phyloP scores from a whole-genome alignment of 1,284 basidiomycete genomes.

The Rhodotorula sp. region DNA sequence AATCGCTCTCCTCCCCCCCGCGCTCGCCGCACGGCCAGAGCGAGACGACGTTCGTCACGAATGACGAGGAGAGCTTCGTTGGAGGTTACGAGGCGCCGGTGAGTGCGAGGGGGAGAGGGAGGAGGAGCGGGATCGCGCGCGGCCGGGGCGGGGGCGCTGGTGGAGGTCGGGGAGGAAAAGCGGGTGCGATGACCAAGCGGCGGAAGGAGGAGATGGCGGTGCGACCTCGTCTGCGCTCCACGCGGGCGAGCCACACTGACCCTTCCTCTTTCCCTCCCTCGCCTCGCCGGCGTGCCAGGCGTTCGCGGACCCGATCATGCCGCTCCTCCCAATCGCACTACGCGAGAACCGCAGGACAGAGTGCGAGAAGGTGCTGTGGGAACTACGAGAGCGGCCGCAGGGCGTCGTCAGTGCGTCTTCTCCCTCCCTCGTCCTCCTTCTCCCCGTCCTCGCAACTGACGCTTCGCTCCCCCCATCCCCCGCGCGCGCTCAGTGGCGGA shows the following conservation, averaged over 20 bases:
- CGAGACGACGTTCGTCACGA: constrained; percentile 31
- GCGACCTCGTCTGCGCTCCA: background rate
- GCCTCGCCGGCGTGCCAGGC: constrained; percentile 13
- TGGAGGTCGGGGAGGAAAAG: constrained; percentile 17
- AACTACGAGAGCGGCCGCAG: constrained; percentile 27
- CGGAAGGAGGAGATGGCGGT: constrained; percentile 42
- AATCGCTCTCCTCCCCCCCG: background rate
- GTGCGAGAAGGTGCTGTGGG: constrained; percentile 39
- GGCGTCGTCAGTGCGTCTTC: constrained; percentile 34
- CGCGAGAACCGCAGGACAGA: constrained; percentile 43
- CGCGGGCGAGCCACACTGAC: too few relatives aligned
- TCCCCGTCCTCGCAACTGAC: background rate
- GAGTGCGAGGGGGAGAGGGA: background rate
- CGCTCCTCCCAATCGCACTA: constrained; percentile 42
- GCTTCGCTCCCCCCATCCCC: too few relatives aligned
- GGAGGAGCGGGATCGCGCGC: constrained; percentile 1
- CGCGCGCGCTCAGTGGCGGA: constrained; percentile 16
- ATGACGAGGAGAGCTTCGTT: constrained; percentile 21
- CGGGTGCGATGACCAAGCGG: constrained; percentile 16
- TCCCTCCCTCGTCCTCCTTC: background rate
- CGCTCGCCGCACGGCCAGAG: background rate
- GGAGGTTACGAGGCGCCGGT: background rate
- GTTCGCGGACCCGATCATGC: constrained; percentile 42
- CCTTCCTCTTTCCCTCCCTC: background rate
- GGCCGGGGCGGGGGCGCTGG: constrained; percentile 1